Evolutionary conservation across 2,329 filamentous ascomycete species (phyloP), one percentile per base, ranked within the genome.

Genomic region (Podosphaera aphanis): DNA sequence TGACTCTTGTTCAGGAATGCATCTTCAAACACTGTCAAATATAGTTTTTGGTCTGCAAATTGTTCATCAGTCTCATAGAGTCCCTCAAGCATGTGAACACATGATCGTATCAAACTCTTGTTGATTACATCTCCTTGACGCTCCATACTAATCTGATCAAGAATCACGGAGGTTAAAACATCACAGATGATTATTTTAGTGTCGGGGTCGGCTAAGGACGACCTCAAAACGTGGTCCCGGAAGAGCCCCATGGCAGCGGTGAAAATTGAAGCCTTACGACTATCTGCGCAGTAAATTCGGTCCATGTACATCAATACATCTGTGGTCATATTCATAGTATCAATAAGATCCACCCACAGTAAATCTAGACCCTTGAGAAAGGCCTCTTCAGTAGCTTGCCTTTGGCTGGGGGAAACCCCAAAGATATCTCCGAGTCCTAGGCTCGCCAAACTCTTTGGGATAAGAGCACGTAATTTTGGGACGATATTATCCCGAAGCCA

Each of bases 221-320:
- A 73, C 25, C 74, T 73, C 7, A 98, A 67, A 39, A 98, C 81
- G 53, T 85, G 70, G 54, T 94, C 83, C 33, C 88, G 77, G 61
- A 93, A 98, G 1, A 94, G 67, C 2, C 79, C 79, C 67, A 98
- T 93, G 2, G 83, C 78, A 8, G 80, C 74, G 13, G 79, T 73
- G 58, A 86, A 94, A 46, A 94, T 90, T 0, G 81, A 80, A 0
- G 83, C 78, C 49, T 71, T 71, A 5, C 74, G 70, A 49, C 77
- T 73, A 50, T 92, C 84, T 31, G 76, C 68, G 43, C 76, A 79
- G 56, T 82, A 85, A 23, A 86, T 78, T 43, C 85, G 79, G 59
- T 98, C 88, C 68, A 98, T 83, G 58, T 94, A 94, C 85, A 95
- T 94, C 44, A 95, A 69, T 27, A 95, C 84, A 60, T 95, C 90